Conservation (phyloP, 108 stramenopile species). For the Nannochloropsis oceanica region DNA sequence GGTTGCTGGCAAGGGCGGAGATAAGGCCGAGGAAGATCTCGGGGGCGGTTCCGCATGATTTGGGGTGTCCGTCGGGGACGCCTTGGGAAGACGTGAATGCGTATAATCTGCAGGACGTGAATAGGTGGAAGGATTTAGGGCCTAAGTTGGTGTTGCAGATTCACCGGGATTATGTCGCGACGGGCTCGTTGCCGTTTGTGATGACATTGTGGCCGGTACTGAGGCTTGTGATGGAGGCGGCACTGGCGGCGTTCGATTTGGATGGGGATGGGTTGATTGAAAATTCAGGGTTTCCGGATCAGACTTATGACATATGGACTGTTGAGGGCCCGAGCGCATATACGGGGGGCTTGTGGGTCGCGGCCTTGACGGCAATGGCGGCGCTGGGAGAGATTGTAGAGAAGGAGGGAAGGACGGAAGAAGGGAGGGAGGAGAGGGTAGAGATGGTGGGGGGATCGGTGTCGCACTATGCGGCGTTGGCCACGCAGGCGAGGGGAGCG, state of each 20-base stretch:
- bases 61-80: conserved; percentile 17
- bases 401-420: neutral
- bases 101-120: conserved; percentile 36
- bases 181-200: neutral
- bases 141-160: conserved; percentile 25
- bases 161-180: neutral
- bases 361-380: conserved; percentile 21
- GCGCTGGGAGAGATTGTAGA: conserved; percentile 5
- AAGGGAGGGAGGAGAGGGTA: no score
- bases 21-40: conserved; percentile 11
- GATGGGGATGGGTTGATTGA: conserved; percentile 29
- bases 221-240: neutral
- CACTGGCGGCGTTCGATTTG: neutral
- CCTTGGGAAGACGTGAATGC: conserved; percentile 13
- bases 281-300: conserved; percentile 34
- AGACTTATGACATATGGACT: conserved; percentile 39
- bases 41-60: conserved; percentile 18
- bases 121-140: conserved; percentile 33
- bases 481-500: neutral
- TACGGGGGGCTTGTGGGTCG: conserved; percentile 36
- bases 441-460: neutral
- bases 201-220: conserved; percentile 5
- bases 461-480: conserved; percentile 1
- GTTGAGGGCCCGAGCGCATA: conserved; percentile 26
- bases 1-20: conserved; percentile 11